Conservation (phyloP, 208 protist species). For the Acanthamoeba lenticulata region DNA sequence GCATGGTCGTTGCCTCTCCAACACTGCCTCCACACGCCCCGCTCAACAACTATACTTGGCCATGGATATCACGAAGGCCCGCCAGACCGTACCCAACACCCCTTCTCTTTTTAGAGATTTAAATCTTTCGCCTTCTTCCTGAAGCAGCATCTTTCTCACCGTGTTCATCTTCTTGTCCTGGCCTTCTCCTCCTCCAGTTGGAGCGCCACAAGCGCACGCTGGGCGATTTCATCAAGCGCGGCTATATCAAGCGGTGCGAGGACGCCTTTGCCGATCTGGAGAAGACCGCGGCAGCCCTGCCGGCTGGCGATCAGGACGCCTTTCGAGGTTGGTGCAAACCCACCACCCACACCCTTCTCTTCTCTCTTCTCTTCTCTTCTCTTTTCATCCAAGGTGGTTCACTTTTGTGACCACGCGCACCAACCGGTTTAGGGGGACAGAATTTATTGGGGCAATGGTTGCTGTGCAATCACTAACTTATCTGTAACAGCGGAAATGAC, state of each 20-base stretch:
- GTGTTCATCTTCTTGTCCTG: background rate
- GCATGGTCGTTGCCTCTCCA: too few species aligned
- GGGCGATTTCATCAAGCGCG: background rate
- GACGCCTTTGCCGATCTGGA: conserved; percentile 22
- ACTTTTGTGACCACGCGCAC: too few species aligned
- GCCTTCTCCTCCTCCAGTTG: background rate
- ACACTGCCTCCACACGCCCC: background rate
- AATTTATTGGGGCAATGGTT: too few species aligned
- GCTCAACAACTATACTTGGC: background rate
- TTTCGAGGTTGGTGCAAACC: too few species aligned
- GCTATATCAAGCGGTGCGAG: conserved; percentile 21
- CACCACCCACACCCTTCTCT: too few species aligned
- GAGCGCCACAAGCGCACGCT: background rate
- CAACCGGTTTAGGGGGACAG: too few species aligned
- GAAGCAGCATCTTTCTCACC: background rate
- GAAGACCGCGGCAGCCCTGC: background rate
- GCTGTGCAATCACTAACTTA: background rate
- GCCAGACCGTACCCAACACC: background rate
- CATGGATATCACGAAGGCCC: conserved; percentile 30
- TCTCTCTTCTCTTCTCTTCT: too few species aligned
- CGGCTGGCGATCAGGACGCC: background rate
- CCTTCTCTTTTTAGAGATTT: too few species aligned
- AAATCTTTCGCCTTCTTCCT: too few species aligned
- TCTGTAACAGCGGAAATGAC: background rate
- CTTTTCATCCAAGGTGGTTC: too few species aligned